Conservation (phyloP, 768 basidiomycete genomes). For the Kwoniella botswanensis region DNA sequence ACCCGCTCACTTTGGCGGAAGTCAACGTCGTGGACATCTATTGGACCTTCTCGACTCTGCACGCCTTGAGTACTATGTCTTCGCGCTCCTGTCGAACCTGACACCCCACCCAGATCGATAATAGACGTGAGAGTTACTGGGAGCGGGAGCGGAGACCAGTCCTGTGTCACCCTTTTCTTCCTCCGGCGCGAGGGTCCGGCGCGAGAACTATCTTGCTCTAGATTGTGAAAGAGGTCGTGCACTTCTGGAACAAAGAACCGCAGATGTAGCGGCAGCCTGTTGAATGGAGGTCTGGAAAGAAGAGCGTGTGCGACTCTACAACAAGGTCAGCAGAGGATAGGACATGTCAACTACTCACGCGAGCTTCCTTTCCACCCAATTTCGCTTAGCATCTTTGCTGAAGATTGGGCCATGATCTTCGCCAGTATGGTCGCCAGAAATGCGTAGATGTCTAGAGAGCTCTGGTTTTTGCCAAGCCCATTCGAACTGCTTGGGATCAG, state of each 20-base stretch:
- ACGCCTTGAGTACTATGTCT: slow-evolving; percentile 35
- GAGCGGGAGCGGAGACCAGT: slow-evolving; percentile 24
- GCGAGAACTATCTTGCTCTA: slow-evolving; percentile 2
- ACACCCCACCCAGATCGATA: slow-evolving; percentile 51
- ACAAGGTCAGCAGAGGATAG: slow-evolving; percentile 13
- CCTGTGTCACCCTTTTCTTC: slow-evolving; percentile 10
- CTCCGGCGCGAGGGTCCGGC: not conserved
- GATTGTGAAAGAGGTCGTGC: slow-evolving; percentile 63
- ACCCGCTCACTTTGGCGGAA: slow-evolving; percentile 28
- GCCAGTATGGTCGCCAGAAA: slow-evolving; percentile 19
- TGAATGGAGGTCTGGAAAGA: slow-evolving; percentile 71
- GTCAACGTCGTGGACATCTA: slow-evolving; percentile 54
- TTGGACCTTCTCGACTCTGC: slow-evolving; percentile 33
- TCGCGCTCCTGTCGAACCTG: slow-evolving; percentile 40
- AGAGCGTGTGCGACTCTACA: slow-evolving; percentile 67
- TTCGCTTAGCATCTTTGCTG: slow-evolving; percentile 47
- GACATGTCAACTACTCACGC: slow-evolving; percentile 34
- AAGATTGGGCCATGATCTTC: slow-evolving; percentile 39
- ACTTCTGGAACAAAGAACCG: slow-evolving; percentile 75
- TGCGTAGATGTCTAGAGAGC: slow-evolving; percentile 68
- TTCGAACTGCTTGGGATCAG: slow-evolving; percentile 65
- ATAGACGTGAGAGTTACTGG: slow-evolving; percentile 24
- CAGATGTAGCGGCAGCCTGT: slow-evolving; percentile 73
- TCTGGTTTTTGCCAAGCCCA: slow-evolving; percentile 84
- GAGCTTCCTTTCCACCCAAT: slow-evolving; percentile 51